Evolutionary conservation across 2,329 filamentous ascomycete species (phyloP), one percentile per base, ranked within the genome.

Genomic region (Rhinocladiella mackenziei): DNA sequence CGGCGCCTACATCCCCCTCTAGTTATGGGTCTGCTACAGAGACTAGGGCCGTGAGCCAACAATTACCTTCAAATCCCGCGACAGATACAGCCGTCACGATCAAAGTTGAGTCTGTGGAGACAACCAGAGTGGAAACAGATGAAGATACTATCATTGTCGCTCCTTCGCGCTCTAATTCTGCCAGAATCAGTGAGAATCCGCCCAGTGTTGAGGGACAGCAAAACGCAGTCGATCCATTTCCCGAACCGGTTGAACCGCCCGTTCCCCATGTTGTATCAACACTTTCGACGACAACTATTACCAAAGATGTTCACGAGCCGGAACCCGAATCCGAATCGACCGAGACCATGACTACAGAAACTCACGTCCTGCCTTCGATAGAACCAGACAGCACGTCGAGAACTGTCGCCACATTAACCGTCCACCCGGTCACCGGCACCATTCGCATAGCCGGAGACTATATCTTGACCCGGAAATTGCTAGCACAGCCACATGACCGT

Each of bases 391-490:
- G 28, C n/a, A 51, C 44, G 11, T 42, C 56, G 17, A 26, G 40
- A 19, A 53, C 48, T 11, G 38, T 47, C n/a, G 31, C 43, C 10
- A 40, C 26, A 7, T 37, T 54, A 14, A 51, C 51, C 2, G 54
- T 56, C 17, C 48, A 53, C 26, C 49, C 54, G 6, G 34, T 53
- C 10, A 52, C 70, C 3, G 55, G 67, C 22, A 58, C 59, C 15
- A 58, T 61, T 32, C 81, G 86, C 22, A 68, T 71, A 0, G 83
- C 83, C 0, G 84, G 86, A 1, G 86, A 92, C 65, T 97, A 97
- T 66, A 83, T 86, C 20, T 79, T 91, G 14, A 94, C 88, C 0
- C 76, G 81, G 1, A 73, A 83, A 9, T 74, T 96, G 0, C 78
- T 96, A 1, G 80, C 81, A 0, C 83, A 89, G 51, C 81, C 84